Conservation (phyloP, 2,329 filamentous ascomycete species). For the Aspergillus sp. region DNA sequence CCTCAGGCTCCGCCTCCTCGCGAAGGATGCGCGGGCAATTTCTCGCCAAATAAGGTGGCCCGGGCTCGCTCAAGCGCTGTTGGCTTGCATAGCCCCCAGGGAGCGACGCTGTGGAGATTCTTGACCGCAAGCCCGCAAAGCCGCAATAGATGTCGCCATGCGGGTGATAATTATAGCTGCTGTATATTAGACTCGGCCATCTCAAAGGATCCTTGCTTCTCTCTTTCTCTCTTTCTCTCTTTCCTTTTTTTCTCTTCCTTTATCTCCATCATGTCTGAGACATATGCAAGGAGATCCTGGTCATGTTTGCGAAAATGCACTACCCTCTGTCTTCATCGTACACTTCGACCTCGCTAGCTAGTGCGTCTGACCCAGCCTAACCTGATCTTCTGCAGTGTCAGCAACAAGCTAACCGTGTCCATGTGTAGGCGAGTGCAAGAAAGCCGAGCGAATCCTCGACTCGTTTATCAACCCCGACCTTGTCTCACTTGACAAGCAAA, state of each 20-base stretch:
- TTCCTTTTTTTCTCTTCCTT: background rate
- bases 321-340: conserved; percentile 3
- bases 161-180: background rate
- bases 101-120: no score
- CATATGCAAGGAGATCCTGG: background rate
- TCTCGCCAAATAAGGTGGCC: background rate
- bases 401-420: background rate
- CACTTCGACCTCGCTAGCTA: conserved; percentile 4
- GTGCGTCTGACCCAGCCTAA: background rate
- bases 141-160: background rate
- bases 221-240: background rate
- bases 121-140: background rate
- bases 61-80: background rate
- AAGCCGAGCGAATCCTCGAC: conserved; percentile 13
- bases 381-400: background rate
- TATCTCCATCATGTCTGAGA: conserved; percentile 2
- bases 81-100: background rate
- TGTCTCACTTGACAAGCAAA: conserved; percentile 6
- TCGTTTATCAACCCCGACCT: conserved; percentile 17
- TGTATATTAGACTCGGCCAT: background rate
- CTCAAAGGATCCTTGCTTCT: background rate
- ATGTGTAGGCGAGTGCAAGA: conserved; percentile 19
- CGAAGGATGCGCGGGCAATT: background rate
- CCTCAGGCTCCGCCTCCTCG: background rate
- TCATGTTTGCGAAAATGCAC: conserved; percentile 11